Evolutionary conservation across 805 yeast species (phyloP).

Genomic region (Lachancea sp.): DNA sequence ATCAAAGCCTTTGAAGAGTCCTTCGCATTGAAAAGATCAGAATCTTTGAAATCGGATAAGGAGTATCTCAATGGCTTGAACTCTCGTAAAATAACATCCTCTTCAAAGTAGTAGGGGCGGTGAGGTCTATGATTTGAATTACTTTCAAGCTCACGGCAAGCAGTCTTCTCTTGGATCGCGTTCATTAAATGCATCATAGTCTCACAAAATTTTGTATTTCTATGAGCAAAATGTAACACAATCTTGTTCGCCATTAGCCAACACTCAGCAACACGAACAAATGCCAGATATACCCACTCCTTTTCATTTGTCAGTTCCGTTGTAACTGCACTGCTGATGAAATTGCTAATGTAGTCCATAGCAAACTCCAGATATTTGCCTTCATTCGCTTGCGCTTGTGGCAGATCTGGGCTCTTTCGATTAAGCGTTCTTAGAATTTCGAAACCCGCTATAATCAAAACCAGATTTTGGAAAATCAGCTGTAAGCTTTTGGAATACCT

Average conservation of each 20-base stretch:
- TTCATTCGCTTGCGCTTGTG: slow-evolving; percentile 6
- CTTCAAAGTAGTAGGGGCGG: slow-evolving; percentile 14
- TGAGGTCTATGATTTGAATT: slow-evolving; percentile 9
- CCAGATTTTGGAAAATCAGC: slow-evolving; percentile 21
- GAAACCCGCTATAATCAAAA: slow-evolving; percentile 27
- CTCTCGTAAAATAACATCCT: slow-evolving; percentile 15
- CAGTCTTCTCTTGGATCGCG: slow-evolving; percentile 17
- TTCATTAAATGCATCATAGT: slow-evolving; percentile 30
- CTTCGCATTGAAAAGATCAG: slow-evolving; percentile 12
- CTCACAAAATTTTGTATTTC: slow-evolving; percentile 29
- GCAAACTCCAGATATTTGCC: slow-evolving; percentile 34
- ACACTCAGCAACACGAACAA: slow-evolving; percentile 45
- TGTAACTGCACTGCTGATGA: slow-evolving; percentile 30
- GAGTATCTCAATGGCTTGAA: slow-evolving; percentile 11
- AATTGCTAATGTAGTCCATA: slow-evolving; percentile 35
- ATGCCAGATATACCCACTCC: slow-evolving; percentile 27
- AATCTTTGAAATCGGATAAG: slow-evolving; percentile 17
- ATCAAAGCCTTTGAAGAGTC: slow-evolving; percentile 17
- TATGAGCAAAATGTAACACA: slow-evolving; percentile 34
- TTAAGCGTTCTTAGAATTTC: slow-evolving; percentile 13
- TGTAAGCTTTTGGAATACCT: slow-evolving; percentile 24
- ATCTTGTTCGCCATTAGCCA: slow-evolving; percentile 51
- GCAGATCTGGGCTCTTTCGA: slow-evolving; percentile 2
- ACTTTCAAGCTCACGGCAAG: not conserved
- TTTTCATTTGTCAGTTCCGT: slow-evolving; percentile 25